phyloP scores from a whole-genome alignment of 805 yeast species.

The Lipomyces sp. region DNA sequence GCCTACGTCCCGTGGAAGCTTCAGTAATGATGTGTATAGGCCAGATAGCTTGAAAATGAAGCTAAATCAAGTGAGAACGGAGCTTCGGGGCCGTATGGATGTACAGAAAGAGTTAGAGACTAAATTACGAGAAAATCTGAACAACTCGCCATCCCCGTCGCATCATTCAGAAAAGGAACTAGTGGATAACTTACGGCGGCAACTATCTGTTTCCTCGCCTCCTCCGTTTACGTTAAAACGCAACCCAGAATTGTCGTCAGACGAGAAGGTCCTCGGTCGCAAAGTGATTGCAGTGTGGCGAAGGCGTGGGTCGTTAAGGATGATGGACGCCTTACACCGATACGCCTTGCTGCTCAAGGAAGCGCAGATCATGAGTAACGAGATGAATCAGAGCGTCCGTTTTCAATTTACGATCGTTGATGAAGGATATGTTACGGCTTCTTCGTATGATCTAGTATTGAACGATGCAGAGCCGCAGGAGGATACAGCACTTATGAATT shows the following conservation, averaged over 20 bases:
- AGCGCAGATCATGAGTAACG: constrained; percentile 48
- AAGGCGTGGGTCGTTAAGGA: constrained; percentile 20
- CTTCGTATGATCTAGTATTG: constrained; percentile 34
- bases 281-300: constrained; percentile 21
- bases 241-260: constrained; percentile 19
- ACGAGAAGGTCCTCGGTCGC: constrained; percentile 21
- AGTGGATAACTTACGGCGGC: background rate
- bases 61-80: constrained; percentile 9
- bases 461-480: constrained; percentile 35
- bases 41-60: constrained; percentile 16
- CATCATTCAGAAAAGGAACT: constrained; percentile 7
- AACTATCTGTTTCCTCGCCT: constrained; percentile 5
- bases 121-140: constrained; percentile 5
- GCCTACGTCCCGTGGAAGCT: background rate
- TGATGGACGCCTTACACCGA: constrained; percentile 31
- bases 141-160: constrained; percentile 14
- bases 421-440: constrained; percentile 20
- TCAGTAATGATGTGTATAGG: background rate
- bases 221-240: constrained; percentile 14
- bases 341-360: constrained; percentile 30
- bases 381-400: constrained; percentile 44
- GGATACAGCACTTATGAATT: constrained; percentile 14
- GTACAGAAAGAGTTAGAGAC: constrained; percentile 1
- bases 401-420: constrained; percentile 38
- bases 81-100: constrained; percentile 8